Percentiles rank a stretch among this genome's conserved stretches.
Conservation (phyloP, 148 eudicot genomes). For the Fagopyrum esculentum region DNA sequence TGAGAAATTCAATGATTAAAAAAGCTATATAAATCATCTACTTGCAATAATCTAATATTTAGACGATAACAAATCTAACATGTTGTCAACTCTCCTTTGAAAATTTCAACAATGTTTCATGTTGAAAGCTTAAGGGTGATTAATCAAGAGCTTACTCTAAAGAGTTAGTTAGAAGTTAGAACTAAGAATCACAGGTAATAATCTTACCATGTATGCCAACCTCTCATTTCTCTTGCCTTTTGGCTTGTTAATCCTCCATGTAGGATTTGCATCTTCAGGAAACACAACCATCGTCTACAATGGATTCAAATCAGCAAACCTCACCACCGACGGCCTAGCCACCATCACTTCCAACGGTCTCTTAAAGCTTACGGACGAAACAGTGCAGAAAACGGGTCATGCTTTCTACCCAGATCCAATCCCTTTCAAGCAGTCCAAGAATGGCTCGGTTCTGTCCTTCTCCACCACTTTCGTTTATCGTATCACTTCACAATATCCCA, state of each 20-base stretch:
- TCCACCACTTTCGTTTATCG: conserved; percentile 19
- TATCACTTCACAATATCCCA: background rate
- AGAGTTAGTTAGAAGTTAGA: background rate
- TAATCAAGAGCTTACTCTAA: background rate
- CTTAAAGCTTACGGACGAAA: conserved; percentile 6
- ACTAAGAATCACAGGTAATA: background rate
- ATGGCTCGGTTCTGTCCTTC: conserved; percentile 5
- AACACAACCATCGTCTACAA: background rate
- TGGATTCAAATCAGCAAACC: no score
- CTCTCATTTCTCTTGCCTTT: background rate
- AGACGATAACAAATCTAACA: background rate
- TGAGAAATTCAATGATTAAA: background rate
- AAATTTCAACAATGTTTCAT: background rate
- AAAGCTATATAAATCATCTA: background rate
- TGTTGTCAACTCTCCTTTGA: background rate
- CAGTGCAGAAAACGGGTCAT: background rate
- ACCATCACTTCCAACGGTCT: conserved; percentile 4
- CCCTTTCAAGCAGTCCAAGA: background rate
- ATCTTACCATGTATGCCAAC: background rate
- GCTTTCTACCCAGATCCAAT: conserved; percentile 12
- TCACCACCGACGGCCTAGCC: no score
- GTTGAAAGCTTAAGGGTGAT: background rate
- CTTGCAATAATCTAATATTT: background rate
- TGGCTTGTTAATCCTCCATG: background rate
- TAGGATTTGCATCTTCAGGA: background rate